phyloP scores from a whole-genome alignment of 1,284 basidiomycete species.

The Microbotryum saponariae region DNA sequence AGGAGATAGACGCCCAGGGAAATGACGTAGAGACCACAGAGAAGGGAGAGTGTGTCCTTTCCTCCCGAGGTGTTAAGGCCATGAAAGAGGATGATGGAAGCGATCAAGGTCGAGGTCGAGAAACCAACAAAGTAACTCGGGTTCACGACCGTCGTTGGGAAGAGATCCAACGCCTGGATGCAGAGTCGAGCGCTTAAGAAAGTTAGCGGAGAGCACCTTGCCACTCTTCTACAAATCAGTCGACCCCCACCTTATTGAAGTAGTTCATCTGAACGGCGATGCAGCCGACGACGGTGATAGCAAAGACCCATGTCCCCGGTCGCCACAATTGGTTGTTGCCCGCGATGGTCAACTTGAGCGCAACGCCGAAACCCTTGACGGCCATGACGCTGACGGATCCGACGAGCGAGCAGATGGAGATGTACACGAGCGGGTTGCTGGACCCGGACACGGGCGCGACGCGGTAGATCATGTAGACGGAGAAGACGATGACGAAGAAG shows the following conservation, averaged over 20 bases:
- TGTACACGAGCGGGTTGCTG: slow-evolving; percentile 81
- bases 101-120: slow-evolving; percentile 89
- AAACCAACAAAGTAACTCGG: slow-evolving; percentile 99
- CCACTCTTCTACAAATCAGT: neutral
- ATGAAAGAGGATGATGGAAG: slow-evolving; percentile 91
- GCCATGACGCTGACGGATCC: slow-evolving; percentile 87
- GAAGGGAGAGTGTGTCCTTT: slow-evolving; percentile 71
- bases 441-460: slow-evolving; percentile 83
- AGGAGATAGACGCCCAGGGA: slow-evolving; percentile 59
- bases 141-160: slow-evolving; percentile 84
- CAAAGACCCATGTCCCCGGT: slow-evolving; percentile 90
- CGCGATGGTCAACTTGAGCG: slow-evolving; percentile 85
- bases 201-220: neutral
- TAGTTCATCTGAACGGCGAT: slow-evolving; percentile 88
- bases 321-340: slow-evolving; percentile 96
- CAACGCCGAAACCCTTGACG: slow-evolving; percentile 92
- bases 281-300: slow-evolving; percentile 70
- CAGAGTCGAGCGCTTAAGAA: neutral
- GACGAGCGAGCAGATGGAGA: slow-evolving; percentile 84
- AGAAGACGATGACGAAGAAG: slow-evolving; percentile 71
- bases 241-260: slow-evolving; percentile 67
- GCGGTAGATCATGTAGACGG: slow-evolving; percentile 76
- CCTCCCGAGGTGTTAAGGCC: slow-evolving; percentile 87
- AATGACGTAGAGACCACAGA: slow-evolving; percentile 79
- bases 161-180: slow-evolving; percentile 70